Evolutionary conservation across 129 eudicot species (phyloP), one percentile per base, ranked within the genome.

Genomic region (Dittrichia graveolens): DNA sequence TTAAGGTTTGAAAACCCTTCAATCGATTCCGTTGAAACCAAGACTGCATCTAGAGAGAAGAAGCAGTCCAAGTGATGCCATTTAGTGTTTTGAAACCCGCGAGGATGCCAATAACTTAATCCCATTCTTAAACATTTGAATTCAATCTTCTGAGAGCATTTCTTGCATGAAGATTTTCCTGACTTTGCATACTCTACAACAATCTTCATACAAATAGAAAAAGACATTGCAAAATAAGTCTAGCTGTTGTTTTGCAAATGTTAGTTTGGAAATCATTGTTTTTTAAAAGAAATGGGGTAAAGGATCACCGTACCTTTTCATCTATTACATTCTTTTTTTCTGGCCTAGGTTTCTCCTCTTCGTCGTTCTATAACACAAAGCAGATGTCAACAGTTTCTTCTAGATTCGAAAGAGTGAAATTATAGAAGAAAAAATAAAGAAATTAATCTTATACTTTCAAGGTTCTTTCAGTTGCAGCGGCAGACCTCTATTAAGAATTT

Each of bases 171-270:
- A 7, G 98, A 90, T 45, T 92, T 90, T 31, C 80, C 85, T 5
- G 95, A 87, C 65, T 90, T 87, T n/a, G 98, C 98, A 85, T 94
- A 90, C 87, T 88, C 98, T 12, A 81, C 96, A 60, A 88, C 70
- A 60, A 94, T 45, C 72, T 85, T 79, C 7, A 78, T 12, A 45
- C 72, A 18, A 34, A 69, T 39, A 53, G 87, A 24, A 24, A 24
- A 69, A 71, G 37, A 69, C 37, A 76, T 12, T 47, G 69, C 48
- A 82, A 82, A 69, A 70, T 41, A 62, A 56, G 78, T 54, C 11
- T 48, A 67, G 24, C 3, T 41, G 38, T 39, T 35, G 35, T 5
- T n/a, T 69, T 72, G 56, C 49, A 67, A 67, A n/a, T 14, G 52
- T 45, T 67, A 39, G 10, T 34, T n/a, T 16, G 3, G 8, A 13